These are phyloP conservation scores for Tuber umbilicatum DNA, from an alignment of 495 filamentous ascomycete genomes.

Conservation along the genomic window DNA sequence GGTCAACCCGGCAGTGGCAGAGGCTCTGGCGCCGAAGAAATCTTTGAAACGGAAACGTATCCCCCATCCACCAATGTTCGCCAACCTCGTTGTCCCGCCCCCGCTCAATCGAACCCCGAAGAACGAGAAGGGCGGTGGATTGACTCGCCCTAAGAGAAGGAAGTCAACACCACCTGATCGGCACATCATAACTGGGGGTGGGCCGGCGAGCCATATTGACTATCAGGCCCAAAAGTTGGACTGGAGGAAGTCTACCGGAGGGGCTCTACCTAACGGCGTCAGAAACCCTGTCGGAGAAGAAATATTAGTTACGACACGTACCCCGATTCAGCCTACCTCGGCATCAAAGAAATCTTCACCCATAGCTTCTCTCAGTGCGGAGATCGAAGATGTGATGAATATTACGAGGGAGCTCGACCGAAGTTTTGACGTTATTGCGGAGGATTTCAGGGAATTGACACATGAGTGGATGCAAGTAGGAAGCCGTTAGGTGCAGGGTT, in stretches of 20 bases:
- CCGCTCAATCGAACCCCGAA: slow-evolving; percentile 1
- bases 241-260: slow-evolving; percentile 31
- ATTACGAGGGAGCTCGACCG: background rate
- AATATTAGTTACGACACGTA: slow-evolving; percentile 26
- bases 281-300: slow-evolving; percentile 32
- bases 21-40: slow-evolving; percentile 24
- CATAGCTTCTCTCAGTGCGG: background rate
- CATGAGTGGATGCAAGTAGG: background rate
- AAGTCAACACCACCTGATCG: background rate
- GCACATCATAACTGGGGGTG: background rate
- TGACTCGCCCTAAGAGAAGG: background rate
- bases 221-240: slow-evolving; percentile 25
- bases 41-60: slow-evolving; percentile 24
- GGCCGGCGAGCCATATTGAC: slow-evolving; percentile 29
- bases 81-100: slow-evolving; percentile 6
- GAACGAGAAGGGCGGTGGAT: slow-evolving; percentile 5
- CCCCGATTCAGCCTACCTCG: slow-evolving; percentile 7
- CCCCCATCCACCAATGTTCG: slow-evolving; percentile 21
- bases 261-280: slow-evolving; percentile 25
- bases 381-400: background rate
- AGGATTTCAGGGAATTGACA: background rate
- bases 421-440: background rate
- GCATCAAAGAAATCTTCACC: background rate
- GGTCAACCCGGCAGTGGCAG: slow-evolving; percentile 28
- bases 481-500: background rate